Percentiles rank a stretch among this genome's conserved stretches.
Evolutionary conservation across 2,329 filamentous ascomycete genomes (phyloP).

Genomic region (Sphaceloma murrayae): DNA sequence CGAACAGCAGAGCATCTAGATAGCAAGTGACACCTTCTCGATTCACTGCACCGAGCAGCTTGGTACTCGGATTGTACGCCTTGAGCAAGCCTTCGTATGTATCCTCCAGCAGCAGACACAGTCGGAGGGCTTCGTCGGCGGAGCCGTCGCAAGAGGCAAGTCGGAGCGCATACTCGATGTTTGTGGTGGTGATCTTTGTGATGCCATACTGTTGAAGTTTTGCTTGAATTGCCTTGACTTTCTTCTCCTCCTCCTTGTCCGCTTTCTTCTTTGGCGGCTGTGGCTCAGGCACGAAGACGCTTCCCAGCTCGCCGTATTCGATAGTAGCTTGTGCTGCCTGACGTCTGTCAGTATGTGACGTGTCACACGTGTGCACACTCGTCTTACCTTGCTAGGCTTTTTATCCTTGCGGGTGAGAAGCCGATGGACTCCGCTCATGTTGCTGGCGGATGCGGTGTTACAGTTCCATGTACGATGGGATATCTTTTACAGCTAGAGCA

Average conservation of each 20-base stretch:
- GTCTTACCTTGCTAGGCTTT: constrained; percentile 23
- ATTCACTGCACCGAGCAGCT: constrained; percentile 79
- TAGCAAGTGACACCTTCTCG: constrained; percentile 85
- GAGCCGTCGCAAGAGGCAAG: constrained; percentile 60
- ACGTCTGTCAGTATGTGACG: background rate
- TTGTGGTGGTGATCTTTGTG: constrained; percentile 48
- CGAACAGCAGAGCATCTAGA: constrained; percentile 79
- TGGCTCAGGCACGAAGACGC: constrained; percentile 55
- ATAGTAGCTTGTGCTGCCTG: background rate
- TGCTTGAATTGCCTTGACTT: constrained; percentile 45
- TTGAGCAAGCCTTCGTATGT: constrained; percentile 70
- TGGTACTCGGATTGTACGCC: constrained; percentile 60
- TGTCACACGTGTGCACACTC: background rate
- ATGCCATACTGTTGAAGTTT: constrained; percentile 46
- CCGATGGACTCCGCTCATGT: constrained; percentile 48
- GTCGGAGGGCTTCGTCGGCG: constrained; percentile 61
- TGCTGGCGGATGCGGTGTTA: constrained; percentile 20
- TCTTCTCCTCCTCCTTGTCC: constrained; percentile 47
- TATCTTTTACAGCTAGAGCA: background rate
- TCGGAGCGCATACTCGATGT: constrained; percentile 52
- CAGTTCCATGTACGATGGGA: constrained; percentile 8
- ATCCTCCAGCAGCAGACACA: constrained; percentile 69
- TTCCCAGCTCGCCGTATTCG: constrained; percentile 55
- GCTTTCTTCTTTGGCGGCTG: constrained; percentile 39
- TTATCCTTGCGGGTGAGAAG: constrained; percentile 64